Conservation (phyloP, 192 early-diverging fungal genomes). For the Endogone sp. region DNA sequence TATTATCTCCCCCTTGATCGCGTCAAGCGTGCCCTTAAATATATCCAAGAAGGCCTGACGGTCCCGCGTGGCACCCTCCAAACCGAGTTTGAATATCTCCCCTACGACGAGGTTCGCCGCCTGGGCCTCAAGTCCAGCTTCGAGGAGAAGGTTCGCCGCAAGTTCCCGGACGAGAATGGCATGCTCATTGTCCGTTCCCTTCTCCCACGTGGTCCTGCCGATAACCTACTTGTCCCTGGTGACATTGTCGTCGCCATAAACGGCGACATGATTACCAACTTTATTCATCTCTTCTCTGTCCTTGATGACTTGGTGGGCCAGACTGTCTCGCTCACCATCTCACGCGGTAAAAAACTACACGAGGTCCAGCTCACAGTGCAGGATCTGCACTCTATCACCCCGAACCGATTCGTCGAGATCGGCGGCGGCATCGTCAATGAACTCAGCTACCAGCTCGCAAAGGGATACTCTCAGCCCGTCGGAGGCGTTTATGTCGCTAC, state of each 20-base stretch:
- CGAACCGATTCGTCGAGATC: constrained; percentile 78
- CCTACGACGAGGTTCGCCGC: constrained; percentile 70
- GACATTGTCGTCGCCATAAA: constrained; percentile 71
- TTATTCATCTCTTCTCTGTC: constrained; percentile 59
- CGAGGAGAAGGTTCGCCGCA: constrained; percentile 58
- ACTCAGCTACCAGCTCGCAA: constrained; percentile 75
- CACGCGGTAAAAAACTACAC: constrained; percentile 48
- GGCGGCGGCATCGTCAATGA: constrained; percentile 79
- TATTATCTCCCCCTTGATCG: constrained; percentile 78
- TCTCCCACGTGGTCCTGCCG: constrained; percentile 69
- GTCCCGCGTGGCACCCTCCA: constrained; percentile 78
- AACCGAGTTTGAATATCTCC: constrained; percentile 61
- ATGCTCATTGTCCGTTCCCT: constrained; percentile 63
- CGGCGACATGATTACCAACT: constrained; percentile 61
- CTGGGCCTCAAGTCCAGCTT: constrained; percentile 63
- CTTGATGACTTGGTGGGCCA: constrained; percentile 60
- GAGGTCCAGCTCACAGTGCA: constrained; percentile 51
- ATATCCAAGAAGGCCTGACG: constrained; percentile 44
- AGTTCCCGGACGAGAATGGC: constrained; percentile 63
- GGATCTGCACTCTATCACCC: constrained; percentile 75
- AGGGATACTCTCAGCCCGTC: constrained; percentile 62
- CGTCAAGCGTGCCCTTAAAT: constrained; percentile 58
- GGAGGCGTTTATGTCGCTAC: constrained; percentile 79
- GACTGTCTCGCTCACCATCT: constrained; percentile 46
- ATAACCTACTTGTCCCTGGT: constrained; percentile 54